Evolutionary conservation across 2,329 filamentous ascomycete genomes (phyloP).

Genomic region (Pestalotiopsis sp.): DNA sequence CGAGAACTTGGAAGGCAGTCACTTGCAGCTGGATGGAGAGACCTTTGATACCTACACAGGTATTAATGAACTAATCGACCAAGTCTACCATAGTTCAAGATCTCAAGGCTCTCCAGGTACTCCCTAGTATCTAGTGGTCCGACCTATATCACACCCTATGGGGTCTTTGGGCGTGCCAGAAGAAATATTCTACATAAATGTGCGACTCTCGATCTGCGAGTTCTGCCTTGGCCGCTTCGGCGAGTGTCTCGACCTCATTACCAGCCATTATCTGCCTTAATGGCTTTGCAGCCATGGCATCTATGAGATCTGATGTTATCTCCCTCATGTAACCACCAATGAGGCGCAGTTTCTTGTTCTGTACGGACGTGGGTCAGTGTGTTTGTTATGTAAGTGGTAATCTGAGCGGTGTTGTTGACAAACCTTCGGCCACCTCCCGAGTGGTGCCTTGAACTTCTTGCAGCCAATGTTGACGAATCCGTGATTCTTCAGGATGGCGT

Average conservation of each 20-base stretch:
- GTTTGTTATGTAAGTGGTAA: neutral
- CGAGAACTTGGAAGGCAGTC: no score
- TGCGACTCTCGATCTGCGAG: constrained; percentile 15
- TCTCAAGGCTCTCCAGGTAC: neutral
- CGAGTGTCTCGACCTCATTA: constrained; percentile 17
- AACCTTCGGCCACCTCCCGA: constrained; percentile 40
- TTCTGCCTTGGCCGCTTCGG: constrained; percentile 12
- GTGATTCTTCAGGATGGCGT: constrained; percentile 17
- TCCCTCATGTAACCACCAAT: constrained; percentile 34
- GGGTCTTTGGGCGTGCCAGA: constrained; percentile 21
- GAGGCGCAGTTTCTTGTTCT: constrained; percentile 39
- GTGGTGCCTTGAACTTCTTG: constrained; percentile 33
- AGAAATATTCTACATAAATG: constrained; percentile 21
- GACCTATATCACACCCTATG: neutral
- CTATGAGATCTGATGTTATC: constrained; percentile 18
- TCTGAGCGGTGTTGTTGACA: constrained; percentile 1
- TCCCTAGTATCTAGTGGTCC: no score
- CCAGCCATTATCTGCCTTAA: constrained; percentile 14
- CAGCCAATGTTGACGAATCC: constrained; percentile 26
- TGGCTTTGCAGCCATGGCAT: constrained; percentile 18
- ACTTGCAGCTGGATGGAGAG: no score
- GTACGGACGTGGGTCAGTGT: neutral
- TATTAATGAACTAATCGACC: no score
- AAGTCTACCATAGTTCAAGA: neutral
- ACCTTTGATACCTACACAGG: no score